phyloP scores from a whole-genome alignment of 495 filamentous ascomycete species.

The Penicillium waksmanii region DNA sequence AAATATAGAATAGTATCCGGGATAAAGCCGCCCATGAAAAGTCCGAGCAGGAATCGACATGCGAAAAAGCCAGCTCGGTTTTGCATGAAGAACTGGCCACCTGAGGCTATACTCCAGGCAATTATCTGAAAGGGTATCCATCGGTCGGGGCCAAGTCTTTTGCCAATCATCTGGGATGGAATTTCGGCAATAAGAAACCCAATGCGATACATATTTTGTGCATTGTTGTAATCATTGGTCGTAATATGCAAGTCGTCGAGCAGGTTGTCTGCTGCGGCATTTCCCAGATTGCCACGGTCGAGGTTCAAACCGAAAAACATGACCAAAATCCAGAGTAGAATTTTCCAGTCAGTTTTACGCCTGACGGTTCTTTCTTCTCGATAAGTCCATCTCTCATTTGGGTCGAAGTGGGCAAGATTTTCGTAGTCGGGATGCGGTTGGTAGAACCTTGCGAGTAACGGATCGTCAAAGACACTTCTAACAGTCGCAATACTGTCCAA shows the following conservation, averaged over 20 bases:
- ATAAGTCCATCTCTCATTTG: conserved; percentile 51
- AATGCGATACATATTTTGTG: conserved; percentile 35
- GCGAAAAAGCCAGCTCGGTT: conserved; percentile 34
- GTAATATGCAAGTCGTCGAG: conserved; percentile 55
- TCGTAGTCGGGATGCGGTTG: conserved; percentile 53
- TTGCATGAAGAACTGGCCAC: conserved; percentile 35
- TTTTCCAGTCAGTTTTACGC: conserved; percentile 42
- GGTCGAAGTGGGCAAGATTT: conserved; percentile 53
- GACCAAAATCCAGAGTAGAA: conserved; percentile 66
- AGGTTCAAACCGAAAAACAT: conserved; percentile 79
- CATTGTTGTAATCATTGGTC: conserved; percentile 74
- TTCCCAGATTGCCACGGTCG: conserved; percentile 69
- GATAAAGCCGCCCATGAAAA: conserved; percentile 36
- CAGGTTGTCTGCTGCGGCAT: conserved; percentile 68
- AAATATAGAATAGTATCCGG: conserved; percentile 58
- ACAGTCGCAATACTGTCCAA: conserved; percentile 58
- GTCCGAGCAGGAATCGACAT: conserved; percentile 33
- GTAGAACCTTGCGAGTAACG: conserved; percentile 49
- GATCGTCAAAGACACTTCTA: conserved; percentile 52
- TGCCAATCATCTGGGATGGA: conserved; percentile 57
- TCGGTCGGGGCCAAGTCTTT: conserved; percentile 65
- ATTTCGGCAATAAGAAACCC: conserved; percentile 57
- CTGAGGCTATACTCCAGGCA: conserved; percentile 30
- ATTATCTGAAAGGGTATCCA: conserved; percentile 41
- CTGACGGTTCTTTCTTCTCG: conserved; percentile 43